Conservation (phyloP, 192 early-diverging fungal species). For the Mortierella claussenii region DNA sequence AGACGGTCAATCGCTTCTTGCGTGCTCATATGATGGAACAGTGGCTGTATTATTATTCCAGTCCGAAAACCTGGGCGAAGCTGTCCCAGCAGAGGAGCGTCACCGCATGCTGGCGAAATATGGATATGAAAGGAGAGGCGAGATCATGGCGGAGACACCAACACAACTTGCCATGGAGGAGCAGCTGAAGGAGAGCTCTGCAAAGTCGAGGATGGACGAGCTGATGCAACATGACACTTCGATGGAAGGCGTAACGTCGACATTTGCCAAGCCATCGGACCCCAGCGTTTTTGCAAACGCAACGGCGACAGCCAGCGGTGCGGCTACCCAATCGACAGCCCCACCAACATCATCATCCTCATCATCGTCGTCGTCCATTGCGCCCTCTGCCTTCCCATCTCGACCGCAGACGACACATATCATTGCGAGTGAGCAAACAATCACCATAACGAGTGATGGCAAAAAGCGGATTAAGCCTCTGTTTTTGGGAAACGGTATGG, state of each 20-base stretch:
- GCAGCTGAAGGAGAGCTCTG: conserved; percentile 45
- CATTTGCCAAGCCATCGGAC: conserved; percentile 20
- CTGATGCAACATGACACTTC: conserved; percentile 41
- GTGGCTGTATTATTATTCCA: conserved; percentile 80
- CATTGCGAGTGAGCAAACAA: conserved; percentile 58
- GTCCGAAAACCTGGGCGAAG: conserved; percentile 73
- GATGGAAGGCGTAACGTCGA: conserved; percentile 41
- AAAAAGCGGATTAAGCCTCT: conserved; percentile 86
- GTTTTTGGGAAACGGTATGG: conserved; percentile 61
- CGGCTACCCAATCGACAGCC: background rate
- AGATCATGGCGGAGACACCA: conserved; percentile 67
- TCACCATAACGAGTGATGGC: conserved; percentile 81
- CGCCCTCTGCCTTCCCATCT: background rate
- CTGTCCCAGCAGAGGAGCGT: conserved; percentile 71
- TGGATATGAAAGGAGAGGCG: conserved; percentile 57
- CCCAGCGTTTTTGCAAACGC: conserved; percentile 28
- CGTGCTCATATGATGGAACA: conserved; percentile 93
- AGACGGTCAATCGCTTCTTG: conserved; percentile 77
- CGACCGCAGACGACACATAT: conserved; percentile 14
- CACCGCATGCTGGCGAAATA: conserved; percentile 58
- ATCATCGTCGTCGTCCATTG: background rate
- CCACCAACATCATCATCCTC: conserved; percentile 7
- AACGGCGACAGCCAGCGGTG: background rate
- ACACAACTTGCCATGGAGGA: conserved; percentile 76
- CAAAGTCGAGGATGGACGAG: conserved; percentile 36